Evolutionary conservation across 140 eudicot genomes (phyloP), one percentile per base, ranked within the genome.

Genomic region (Bidens hawaiensis): DNA sequence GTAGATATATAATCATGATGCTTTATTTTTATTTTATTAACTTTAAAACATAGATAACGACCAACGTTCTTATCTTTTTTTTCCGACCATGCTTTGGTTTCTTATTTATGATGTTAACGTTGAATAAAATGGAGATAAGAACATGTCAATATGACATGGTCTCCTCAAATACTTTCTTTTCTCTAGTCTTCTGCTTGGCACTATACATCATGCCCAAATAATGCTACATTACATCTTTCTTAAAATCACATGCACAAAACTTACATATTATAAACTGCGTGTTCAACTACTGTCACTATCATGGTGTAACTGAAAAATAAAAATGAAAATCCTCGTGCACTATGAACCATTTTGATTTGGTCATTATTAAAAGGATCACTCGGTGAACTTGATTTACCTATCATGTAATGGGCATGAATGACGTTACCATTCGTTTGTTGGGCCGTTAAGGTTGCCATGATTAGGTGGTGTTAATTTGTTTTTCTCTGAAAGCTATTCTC

Each of bases 111-210:
- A 49, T 48, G 71, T 65, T 22, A 50, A 65, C 71, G 28, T 65
- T 38, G 5, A 30, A 65, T 24, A 49, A 65, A n/a, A 50, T 34
- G 16, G 33, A 50, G 51, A 65, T 14, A 33, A 65, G 59, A 65
- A 34, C 40, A n/a, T 51, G 71, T 11, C 62, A 65, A 34, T 26
- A n/a, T 51, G 71, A 18, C 62, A 50, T 65, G 50, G 13, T 64
- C 60, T 49, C 46, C 10, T 31, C 7, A 18, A n/a, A 19, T 43
- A 65, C 33, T 19, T 48, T 21, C 45, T 50, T 49, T 27, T 15
- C 10, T 31, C 4, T 19, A 4, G 14, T 6, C 19, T 54, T 54
- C 3, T 65, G 5, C 13, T 51, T 65, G 34, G 19, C 27, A 55
- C 24, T 22, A 30, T 18, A 7, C 12, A 18, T 36, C 18, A 34